These are phyloP conservation scores for Lepiota brunneoincarnata DNA, from an alignment of 768 basidiomycete species.

Conservation along the genomic window DNA sequence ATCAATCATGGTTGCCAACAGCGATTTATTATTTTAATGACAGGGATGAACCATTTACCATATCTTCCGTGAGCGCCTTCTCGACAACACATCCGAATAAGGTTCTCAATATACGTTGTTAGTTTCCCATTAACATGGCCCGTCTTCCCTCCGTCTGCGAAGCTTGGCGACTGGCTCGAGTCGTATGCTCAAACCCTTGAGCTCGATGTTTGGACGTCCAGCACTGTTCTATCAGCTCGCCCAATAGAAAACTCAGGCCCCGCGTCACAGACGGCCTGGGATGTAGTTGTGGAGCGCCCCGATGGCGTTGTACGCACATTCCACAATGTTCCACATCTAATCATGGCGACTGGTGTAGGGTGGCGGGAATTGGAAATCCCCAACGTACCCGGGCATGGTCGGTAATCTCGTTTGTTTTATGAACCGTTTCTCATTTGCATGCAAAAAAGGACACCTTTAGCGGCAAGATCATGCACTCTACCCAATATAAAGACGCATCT, in stretches of 20 bases:
- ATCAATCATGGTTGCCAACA: background rate
- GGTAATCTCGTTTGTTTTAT: background rate
- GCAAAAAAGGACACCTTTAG: slow-evolving; percentile 30
- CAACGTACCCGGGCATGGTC: slow-evolving; percentile 17
- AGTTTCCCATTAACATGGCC: slow-evolving; percentile 64
- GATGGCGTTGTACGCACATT: slow-evolving; percentile 22
- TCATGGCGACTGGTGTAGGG: slow-evolving; percentile 55
- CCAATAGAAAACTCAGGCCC: slow-evolving; percentile 28
- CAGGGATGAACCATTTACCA: slow-evolving; percentile 54
- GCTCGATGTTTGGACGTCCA: slow-evolving; percentile 11
- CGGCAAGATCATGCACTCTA: slow-evolving; percentile 53
- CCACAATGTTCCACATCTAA: slow-evolving; percentile 40
- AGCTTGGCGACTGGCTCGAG: slow-evolving; percentile 29
- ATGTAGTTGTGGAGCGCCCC: background rate
- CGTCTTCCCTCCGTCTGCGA: slow-evolving; percentile 45
- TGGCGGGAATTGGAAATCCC: slow-evolving; percentile 44
- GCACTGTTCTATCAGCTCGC: background rate
- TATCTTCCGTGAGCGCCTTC: slow-evolving; percentile 45
- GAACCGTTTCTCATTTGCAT: background rate
- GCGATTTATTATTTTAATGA: background rate
- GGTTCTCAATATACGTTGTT: background rate
- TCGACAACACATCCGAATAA: background rate
- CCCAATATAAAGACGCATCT: slow-evolving; percentile 41
- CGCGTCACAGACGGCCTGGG: slow-evolving; percentile 16
- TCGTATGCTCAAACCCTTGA: slow-evolving; percentile 8